Base-by-base conservation (phyloP, 139 green algal species). In the Haematococcus lacustris region DNA sequence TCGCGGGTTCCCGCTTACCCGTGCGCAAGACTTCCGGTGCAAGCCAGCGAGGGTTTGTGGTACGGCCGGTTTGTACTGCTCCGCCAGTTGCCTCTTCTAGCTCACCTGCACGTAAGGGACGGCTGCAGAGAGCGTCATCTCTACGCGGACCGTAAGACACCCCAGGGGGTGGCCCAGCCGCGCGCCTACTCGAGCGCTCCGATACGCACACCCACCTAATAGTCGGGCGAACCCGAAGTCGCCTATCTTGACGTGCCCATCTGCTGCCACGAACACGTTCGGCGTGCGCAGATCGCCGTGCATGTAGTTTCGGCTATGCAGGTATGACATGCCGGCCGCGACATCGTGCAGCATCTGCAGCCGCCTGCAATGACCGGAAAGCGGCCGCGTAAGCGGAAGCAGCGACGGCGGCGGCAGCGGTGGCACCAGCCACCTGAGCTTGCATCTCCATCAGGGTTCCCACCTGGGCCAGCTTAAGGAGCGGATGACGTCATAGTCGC, bases 321-420 rank as follows among this genome's bases (percentile, higher is more conserved):
- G 82, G 72, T 91, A 93, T 37, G 79, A 60, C 85, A 93, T 91
- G 67, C 87, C 88, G 1, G 82, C 76, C 1, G 82, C 78, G 2
- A 88, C 73, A 51, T 85, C 76, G 50, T 78, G 73, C 38, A 80
- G 70, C 78, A 83, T 80, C 51, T 71, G 57, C 72, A 83, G 70
- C 32, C 78, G 78, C 32, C 63, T 78, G 66, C 73, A n/a, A 37
- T 38, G 57, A n/a, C 32, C 25, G 40, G 7, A 39, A 35, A 47
- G 25, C 21, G 33, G 28, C 3, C 38, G 34, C 32, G 35, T 6
- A 9, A 30, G 63, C 3, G 26, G 34, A 39, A 6, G 28, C 9
- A 26, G 63, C 4, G 63, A 28, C 4, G 6, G 26, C 4, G 33
- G 21, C n/a, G n/a, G n/a, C n/a, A n/a, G n/a, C n/a, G n/a, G n/a